Percentiles rank a stretch among this genome's conserved stretches.
These are phyloP conservation scores for Naumovozyma dairenensis DNA, from an alignment of 805 yeast species.

Conservation along the genomic window DNA sequence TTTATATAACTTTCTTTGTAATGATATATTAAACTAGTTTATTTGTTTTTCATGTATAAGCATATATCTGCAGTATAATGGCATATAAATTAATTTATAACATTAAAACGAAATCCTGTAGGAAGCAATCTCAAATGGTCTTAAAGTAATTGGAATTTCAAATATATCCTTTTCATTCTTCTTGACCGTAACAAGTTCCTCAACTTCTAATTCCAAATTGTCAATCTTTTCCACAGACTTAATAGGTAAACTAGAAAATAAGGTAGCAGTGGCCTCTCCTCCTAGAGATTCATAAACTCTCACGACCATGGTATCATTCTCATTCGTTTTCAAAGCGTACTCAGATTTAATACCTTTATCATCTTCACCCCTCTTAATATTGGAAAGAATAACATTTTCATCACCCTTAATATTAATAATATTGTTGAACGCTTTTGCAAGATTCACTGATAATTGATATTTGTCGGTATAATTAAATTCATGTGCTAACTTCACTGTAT, in stretches of 20 bases:
- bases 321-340: constrained; percentile 37
- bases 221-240: constrained; percentile 44
- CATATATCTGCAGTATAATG: too few relatives aligned
- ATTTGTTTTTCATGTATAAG: too few relatives aligned
- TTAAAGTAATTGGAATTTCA: constrained; percentile 37
- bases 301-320: constrained; percentile 46
- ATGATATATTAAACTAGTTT: too few relatives aligned
- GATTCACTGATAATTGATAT: constrained; percentile 13
- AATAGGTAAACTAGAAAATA: constrained; percentile 39
- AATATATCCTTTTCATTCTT: constrained; percentile 30
- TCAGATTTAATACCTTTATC: constrained; percentile 46
- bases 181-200: constrained; percentile 32
- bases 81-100: too few relatives aligned
- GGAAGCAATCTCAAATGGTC: constrained; percentile 70
- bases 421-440: constrained; percentile 17
- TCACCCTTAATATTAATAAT: constrained; percentile 38
- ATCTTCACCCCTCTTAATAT: constrained; percentile 81
- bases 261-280: constrained; percentile 50
- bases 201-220: constrained; percentile 43
- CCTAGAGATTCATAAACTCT: constrained; percentile 86
- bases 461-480: constrained; percentile 56
- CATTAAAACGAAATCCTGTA: constrained; percentile 26
- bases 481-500: constrained; percentile 65
- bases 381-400: constrained; percentile 54
- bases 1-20: too few relatives aligned